Conservation (phyloP, 768 basidiomycete genomes). For the Gloeophyllum trabeum region DNA sequence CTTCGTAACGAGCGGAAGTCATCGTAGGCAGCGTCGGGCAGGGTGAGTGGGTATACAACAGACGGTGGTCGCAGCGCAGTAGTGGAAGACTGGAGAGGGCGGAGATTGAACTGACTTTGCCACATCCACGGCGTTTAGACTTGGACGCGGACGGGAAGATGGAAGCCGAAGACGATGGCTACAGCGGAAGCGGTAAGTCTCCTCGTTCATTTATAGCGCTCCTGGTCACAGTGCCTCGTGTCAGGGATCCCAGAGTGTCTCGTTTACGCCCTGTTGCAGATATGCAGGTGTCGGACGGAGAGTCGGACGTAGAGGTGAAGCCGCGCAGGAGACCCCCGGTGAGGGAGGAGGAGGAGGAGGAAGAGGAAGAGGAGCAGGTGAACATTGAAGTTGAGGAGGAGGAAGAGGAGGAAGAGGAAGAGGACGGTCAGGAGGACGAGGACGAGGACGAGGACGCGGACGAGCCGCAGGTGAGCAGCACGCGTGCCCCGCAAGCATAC, state of each 20-base stretch:
- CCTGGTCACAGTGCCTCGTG: not conserved
- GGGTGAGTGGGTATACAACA: no score
- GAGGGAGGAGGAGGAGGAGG: slow-evolving; percentile 14
- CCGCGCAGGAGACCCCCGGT: slow-evolving; percentile 27
- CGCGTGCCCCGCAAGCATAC: no score
- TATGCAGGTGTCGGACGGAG: slow-evolving; percentile 16
- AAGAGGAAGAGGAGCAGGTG: slow-evolving; percentile 15
- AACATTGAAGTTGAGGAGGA: slow-evolving; percentile 6
- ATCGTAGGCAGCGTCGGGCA: no score
- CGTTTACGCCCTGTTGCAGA: not conserved
- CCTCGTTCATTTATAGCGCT: not conserved
- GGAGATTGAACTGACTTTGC: not conserved
- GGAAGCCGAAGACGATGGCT: no score
- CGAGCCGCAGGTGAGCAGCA: slow-evolving; percentile 6
- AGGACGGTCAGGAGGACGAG: slow-evolving; percentile 13
- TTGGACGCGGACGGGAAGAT: no score
- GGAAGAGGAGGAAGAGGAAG: slow-evolving; percentile 9
- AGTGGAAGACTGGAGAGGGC: not conserved
- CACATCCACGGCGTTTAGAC: no score
- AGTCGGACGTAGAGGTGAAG: slow-evolving; percentile 26
- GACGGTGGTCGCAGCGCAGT: not conserved
- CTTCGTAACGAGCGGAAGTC: not conserved
- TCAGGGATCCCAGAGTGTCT: not conserved
- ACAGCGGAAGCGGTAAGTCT: not conserved
- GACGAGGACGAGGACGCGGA: slow-evolving; percentile 17